Evolutionary conservation across 345 rosid species (phyloP).

Genomic region (Syzygium grande): DNA sequence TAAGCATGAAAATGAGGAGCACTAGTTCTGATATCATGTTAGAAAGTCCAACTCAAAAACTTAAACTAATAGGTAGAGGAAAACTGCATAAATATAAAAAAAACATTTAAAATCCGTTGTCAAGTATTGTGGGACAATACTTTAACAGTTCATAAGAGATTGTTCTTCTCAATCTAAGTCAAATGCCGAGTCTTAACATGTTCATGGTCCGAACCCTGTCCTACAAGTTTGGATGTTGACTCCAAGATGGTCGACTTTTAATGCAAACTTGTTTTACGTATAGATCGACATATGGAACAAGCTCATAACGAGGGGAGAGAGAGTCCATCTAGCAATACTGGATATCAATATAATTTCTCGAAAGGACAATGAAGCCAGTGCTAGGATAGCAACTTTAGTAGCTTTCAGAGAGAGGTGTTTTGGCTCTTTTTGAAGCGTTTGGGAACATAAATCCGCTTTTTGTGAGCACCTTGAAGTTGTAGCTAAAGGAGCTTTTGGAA

Average conservation of each 20-base stretch:
- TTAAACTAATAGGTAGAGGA: not conserved
- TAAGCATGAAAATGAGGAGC: too few species aligned
- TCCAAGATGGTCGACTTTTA: not conserved
- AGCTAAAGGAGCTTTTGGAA: not conserved
- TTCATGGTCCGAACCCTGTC: not conserved
- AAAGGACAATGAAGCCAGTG: not conserved
- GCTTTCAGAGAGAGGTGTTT: too few species aligned
- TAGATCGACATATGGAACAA: not conserved
- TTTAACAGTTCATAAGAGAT: not conserved
- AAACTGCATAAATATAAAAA: not conserved
- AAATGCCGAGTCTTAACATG: not conserved
- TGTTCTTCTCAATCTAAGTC: not conserved
- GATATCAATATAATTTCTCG: not conserved
- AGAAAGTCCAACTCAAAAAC: not conserved
- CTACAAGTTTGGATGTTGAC: not conserved
- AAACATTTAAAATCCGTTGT: fast-evolving
- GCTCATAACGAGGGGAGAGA: not conserved
- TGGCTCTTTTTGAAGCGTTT: not conserved
- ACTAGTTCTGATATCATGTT: not conserved
- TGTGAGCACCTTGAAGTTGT: not conserved
- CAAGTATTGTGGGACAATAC: not conserved
- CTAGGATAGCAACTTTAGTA: not conserved
- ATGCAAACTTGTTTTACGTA: not conserved
- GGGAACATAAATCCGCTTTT: not conserved
- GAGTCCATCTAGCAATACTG: not conserved